Evolutionary conservation across 2,329 filamentous ascomycete genomes (phyloP), one percentile per base, ranked within the genome.

Genomic region (Botrytis paeoniae): DNA sequence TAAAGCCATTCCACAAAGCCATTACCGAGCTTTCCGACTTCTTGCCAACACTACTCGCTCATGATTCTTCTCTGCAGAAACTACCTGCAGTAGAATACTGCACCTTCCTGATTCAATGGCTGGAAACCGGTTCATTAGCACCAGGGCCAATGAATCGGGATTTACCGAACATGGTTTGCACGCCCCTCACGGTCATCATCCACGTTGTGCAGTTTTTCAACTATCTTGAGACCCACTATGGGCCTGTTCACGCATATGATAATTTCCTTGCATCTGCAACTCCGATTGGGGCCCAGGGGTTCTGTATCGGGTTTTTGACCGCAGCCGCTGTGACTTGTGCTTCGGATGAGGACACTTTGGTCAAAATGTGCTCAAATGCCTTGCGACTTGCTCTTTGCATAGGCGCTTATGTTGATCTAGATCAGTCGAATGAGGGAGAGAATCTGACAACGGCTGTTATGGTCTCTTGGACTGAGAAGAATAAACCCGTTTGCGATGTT

Each of bases 401-500:
- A 65, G 76, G 76, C 1, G 75, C 75, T 14, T 76, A 75, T 37
- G 73, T 78, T 43, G 76, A 78, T 69, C 75, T 74, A 57, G 74
- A 76, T 65, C 74, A 43, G 59, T 60, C 59, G 8, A 25, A 37
- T 25, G 59, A 9, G 10, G 32, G 32, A 14, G 59, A 37, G 20
- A 25, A 37, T 37, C 9, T 9, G 22, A 22, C 32, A 35, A 60
- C 59, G 5, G 48, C 48, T 54, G 25, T 54, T 7, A 54, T 54
- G 48, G 48, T 54, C 4, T 54, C 48, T 54, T 60, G 59, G 59
- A 35, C 20, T 35, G 59, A 14, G 20, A 60, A 20, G 32, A 60
- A 37, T 37, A 60, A 60, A 25, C 59, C 59, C 9, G 20, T 35
- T 22, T 60, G 32, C 20, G 59, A 60, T 37, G 32, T 60, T 60